Evolutionary conservation across 2,329 filamentous ascomycete species (phyloP).

Genomic region (Epichloe coenophiala): DNA sequence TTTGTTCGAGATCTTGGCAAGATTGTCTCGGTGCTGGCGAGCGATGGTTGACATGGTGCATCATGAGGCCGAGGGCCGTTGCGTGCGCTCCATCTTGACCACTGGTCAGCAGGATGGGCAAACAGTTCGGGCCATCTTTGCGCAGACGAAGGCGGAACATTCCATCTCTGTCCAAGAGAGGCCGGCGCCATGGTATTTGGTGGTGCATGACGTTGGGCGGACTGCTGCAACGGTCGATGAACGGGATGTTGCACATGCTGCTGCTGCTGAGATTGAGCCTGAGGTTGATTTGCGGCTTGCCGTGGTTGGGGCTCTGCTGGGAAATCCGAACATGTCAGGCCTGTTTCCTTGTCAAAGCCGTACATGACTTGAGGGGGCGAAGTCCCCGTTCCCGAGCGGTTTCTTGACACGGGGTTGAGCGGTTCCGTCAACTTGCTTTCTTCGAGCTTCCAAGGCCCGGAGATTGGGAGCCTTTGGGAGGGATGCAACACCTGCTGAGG

Average conservation of each 20-base stretch:
- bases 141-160: slow-evolving; percentile 37
- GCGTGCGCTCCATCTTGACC: slow-evolving; percentile 1
- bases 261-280: neutral
- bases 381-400: slow-evolving; percentile 18
- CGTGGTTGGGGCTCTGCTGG: slow-evolving; percentile 11
- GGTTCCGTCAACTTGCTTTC: slow-evolving; percentile 41
- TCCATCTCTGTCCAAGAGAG: slow-evolving; percentile 10
- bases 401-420: slow-evolving; percentile 22
- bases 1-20: slow-evolving; percentile 26
- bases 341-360: slow-evolving; percentile 40
- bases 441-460: slow-evolving; percentile 38
- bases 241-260: neutral
- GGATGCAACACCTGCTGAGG: slow-evolving; percentile 16
- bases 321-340: slow-evolving; percentile 12
- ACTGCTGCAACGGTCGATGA: neutral
- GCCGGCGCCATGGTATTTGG: neutral
- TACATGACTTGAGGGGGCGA: slow-evolving; percentile 20
- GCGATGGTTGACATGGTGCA: slow-evolving; percentile 8
- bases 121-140: slow-evolving; percentile 37
- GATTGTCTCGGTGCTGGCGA: slow-evolving; percentile 13
- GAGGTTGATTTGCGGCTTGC: neutral
- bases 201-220: neutral
- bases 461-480: slow-evolving; percentile 26
- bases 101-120: slow-evolving; percentile 10
- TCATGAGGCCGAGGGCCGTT: slow-evolving; percentile 8